Evolutionary conservation across 805 yeast genomes (phyloP).

Genomic region (Candida glaebosa): DNA sequence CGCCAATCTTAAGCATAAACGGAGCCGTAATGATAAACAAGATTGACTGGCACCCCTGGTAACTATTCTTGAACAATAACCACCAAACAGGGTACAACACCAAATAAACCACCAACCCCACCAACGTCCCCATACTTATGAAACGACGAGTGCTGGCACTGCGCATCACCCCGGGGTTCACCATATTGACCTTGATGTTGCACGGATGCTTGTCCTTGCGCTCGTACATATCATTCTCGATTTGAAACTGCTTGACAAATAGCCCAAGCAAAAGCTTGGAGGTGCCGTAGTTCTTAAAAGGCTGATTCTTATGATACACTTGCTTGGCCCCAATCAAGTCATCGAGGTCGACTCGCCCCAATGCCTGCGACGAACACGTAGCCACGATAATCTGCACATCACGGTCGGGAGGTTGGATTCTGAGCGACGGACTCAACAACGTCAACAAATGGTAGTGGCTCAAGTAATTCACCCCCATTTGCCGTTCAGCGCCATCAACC

Average conservation of each 20-base stretch:
- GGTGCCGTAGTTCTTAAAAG: constrained; percentile 79
- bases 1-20: constrained; percentile 54
- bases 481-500: constrained; percentile 81
- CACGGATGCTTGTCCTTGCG: constrained; percentile 70
- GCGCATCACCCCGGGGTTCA: constrained; percentile 91
- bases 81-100: constrained; percentile 79
- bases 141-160: constrained; percentile 81
- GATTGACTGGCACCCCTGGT: constrained; percentile 77
- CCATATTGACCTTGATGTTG: constrained; percentile 67
- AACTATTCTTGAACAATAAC: constrained; percentile 70
- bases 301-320: constrained; percentile 60
- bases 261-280: constrained; percentile 74
- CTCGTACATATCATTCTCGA: constrained; percentile 52
- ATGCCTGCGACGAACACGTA: constrained; percentile 71
- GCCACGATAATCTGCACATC: constrained; percentile 83
- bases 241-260: constrained; percentile 78
- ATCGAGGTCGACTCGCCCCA: constrained; percentile 66
- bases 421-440: constrained; percentile 75
- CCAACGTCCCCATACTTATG: constrained; percentile 69
- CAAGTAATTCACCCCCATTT: constrained; percentile 77
- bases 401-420: constrained; percentile 90
- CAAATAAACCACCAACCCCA: constrained; percentile 58
- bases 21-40: constrained; percentile 72
- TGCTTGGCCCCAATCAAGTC: constrained; percentile 55
- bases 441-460: constrained; percentile 80